Evolutionary conservation across 129 eudicot species (phyloP), one percentile per base, ranked within the genome.

Genomic region (Gnaphalium uliginosum): DNA sequence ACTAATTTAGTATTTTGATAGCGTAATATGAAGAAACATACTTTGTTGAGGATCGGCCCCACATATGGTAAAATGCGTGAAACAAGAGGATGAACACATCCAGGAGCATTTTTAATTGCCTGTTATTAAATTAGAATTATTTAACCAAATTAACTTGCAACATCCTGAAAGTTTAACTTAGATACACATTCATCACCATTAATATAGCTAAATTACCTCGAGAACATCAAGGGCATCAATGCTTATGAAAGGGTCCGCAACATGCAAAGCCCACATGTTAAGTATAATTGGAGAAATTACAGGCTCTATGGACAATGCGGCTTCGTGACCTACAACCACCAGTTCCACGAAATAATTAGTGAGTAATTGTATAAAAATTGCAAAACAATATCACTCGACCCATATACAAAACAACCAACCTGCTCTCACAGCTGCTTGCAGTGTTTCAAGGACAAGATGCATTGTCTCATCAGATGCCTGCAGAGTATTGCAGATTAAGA

Each of bases 391-490:
- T 1, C 22, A 59, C 51, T 69, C 37, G 32, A 33, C 24, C 68
- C 27, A 54, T 57, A 24, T 60, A 69, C 43, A 83, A 66, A 53
- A 33, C 27, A 15, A 76, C 88, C 26, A 7, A 90, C 98, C 96
- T 82, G 98, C 91, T 76, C 56, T 86, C 29, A 91, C 85, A 32
- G 93, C 93, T 56, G 91, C 97, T 85, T 84, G 96, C 73, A 94
- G 82, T 73, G 98, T 88, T 81, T 94, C 98, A 81, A 94, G 96
- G 39, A 94, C 97, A 57, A 90, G 89, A 83, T 90, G 98, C 98
- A 90, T 88, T 59, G 97, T 90, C 72, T 94, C 98, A 65, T 89
- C 98, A 76, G 97, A 88, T 57, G 98, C 98, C 98, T 94, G 77
- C 23, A 78, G 51, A 71, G 68, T 67, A 78, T 46, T 71, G 59